These are phyloP conservation scores for Eutypa lata DNA, from an alignment of 2,329 filamentous ascomycete species.

Conservation along the genomic window DNA sequence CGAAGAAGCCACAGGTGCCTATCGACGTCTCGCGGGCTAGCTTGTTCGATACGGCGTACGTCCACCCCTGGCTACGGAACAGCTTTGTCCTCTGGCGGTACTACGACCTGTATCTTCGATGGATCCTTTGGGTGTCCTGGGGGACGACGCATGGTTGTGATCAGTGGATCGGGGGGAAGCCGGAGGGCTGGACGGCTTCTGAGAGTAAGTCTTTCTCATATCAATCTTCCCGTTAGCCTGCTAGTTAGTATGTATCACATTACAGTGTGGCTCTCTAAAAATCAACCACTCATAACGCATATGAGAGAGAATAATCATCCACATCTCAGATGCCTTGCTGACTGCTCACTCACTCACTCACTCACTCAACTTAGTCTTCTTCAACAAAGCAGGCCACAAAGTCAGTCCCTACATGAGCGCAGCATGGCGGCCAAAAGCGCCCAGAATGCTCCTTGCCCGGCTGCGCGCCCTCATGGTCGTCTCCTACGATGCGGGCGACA, in stretches of 20 bases:
- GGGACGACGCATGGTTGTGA: constrained; percentile 44
- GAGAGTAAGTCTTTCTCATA: constrained; percentile 16
- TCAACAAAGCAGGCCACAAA: constrained; percentile 25
- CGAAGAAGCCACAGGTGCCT: constrained; percentile 38
- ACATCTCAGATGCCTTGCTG: neutral
- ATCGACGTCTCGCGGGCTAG: constrained; percentile 45
- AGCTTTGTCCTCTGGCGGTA: constrained; percentile 40
- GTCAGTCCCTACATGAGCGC: constrained; percentile 16
- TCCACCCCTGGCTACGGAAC: constrained; percentile 43
- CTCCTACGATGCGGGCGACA: constrained; percentile 36
- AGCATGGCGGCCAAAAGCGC: constrained; percentile 18
- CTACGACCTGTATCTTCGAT: constrained; percentile 44
- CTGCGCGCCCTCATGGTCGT: constrained; percentile 37
- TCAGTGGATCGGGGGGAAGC: constrained; percentile 46
- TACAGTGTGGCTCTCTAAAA: no score
- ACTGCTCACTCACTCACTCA: no score
- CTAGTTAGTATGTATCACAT: no score
- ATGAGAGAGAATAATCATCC: no score
- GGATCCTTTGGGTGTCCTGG: constrained; percentile 39
- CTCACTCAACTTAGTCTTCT: constrained; percentile 34
- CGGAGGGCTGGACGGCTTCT: constrained; percentile 25
- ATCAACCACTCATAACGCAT: no score
- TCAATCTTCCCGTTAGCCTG: no score
- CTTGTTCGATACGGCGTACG: constrained; percentile 50
- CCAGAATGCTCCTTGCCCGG: constrained; percentile 30